Conservation (phyloP, 1,139 yeast genomes). For the Kodamaea derodonti region DNA sequence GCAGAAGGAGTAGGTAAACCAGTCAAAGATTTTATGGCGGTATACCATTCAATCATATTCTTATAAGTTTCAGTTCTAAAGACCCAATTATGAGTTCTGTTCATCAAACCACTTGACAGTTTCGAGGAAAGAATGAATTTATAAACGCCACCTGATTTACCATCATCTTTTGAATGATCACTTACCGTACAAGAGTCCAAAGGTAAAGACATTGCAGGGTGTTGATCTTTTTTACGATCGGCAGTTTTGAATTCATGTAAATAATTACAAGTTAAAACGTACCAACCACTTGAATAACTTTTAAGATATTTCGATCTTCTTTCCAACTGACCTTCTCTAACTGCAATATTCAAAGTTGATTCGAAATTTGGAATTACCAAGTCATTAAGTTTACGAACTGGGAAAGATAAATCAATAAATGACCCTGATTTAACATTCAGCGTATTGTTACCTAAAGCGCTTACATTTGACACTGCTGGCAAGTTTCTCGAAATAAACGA, state of each 20-base stretch:
- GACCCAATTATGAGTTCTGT: slow-evolving; percentile 88
- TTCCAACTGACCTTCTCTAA: slow-evolving; percentile 80
- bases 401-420: slow-evolving; percentile 71
- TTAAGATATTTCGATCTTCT: slow-evolving; percentile 87
- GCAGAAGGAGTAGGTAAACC: slow-evolving; percentile 53
- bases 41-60: slow-evolving; percentile 80
- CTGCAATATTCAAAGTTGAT: slow-evolving; percentile 66
- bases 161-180: slow-evolving; percentile 75
- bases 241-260: slow-evolving; percentile 86
- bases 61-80: slow-evolving; percentile 81
- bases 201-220: slow-evolving; percentile 85
- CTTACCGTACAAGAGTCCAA: slow-evolving; percentile 78
- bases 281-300: slow-evolving; percentile 86
- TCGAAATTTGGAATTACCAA: slow-evolving; percentile 63
- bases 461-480: slow-evolving; percentile 30
- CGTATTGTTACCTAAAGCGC: slow-evolving; percentile 26
- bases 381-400: slow-evolving; percentile 63
- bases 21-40: slow-evolving; percentile 67
- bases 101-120: slow-evolving; percentile 58
- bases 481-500: slow-evolving; percentile 70
- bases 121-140: slow-evolving; percentile 80
- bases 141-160: slow-evolving; percentile 54
- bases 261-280: slow-evolving; percentile 83
- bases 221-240: slow-evolving; percentile 77
- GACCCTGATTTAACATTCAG: slow-evolving; percentile 38